These are phyloP conservation scores for Purpureocillium takamizusanense DNA, from an alignment of 2,329 filamentous ascomycete species.

Conservation along the genomic window DNA sequence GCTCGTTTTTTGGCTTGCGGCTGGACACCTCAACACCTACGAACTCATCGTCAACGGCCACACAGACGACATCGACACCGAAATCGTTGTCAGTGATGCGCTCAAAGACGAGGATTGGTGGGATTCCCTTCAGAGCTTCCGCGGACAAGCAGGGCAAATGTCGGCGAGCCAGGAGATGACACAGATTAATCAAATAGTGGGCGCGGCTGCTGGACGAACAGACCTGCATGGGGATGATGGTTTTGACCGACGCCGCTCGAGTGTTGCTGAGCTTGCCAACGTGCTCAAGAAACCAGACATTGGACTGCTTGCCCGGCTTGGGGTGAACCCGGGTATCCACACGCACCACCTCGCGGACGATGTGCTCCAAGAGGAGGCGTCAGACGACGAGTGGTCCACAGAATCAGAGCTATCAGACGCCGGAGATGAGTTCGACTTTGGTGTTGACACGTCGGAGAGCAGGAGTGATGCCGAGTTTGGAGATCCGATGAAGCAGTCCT, in stretches of 20 bases:
- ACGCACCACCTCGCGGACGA: conserved; percentile 62
- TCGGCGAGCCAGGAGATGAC: conserved; percentile 32
- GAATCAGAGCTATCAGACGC: conserved; percentile 21
- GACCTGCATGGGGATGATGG: conserved; percentile 27
- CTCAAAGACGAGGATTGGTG: conserved; percentile 74
- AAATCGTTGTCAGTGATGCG: conserved; percentile 54
- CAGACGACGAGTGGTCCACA: conserved; percentile 19
- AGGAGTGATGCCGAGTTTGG: conserved; percentile 14
- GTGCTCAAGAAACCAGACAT: conserved; percentile 53
- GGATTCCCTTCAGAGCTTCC: conserved; percentile 57
- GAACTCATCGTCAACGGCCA: conserved; percentile 70
- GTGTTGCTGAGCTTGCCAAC: conserved; percentile 51
- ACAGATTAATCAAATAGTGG: conserved; percentile 34
- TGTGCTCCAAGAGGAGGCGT: conserved; percentile 37
- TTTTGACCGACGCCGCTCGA: conserved; percentile 26
- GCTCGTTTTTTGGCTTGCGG: conserved; percentile 73
- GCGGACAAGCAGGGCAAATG: conserved; percentile 29
- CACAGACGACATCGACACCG: conserved; percentile 41
- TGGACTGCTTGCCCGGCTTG: conserved; percentile 42
- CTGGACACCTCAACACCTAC: conserved; percentile 62
- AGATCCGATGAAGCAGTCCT: conserved; percentile 11
- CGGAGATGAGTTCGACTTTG: conserved; percentile 18
- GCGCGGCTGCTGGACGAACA: conserved; percentile 30
- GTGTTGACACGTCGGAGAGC: conserved; percentile 16
- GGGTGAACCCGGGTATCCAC: conserved; percentile 63